A percentile compares a stretch with the other conserved stretches of the same genome.
These are phyloP conservation scores for Apodospora peruviana DNA, from an alignment of 495 filamentous ascomycete species.

Conservation along the genomic window DNA sequence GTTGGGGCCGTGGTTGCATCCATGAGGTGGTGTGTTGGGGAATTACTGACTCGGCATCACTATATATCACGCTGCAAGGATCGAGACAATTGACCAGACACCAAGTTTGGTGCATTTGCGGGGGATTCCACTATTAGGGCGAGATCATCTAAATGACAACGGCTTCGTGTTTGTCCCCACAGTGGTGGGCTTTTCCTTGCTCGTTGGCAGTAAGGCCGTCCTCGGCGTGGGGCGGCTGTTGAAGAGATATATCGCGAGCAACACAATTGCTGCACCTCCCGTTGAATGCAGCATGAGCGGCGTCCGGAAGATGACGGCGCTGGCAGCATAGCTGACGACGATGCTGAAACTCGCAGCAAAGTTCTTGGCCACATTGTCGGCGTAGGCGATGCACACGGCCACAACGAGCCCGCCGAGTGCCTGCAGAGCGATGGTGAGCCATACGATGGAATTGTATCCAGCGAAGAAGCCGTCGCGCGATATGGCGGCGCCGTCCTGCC, in stretches of 20 bases:
- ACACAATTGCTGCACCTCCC: constrained; percentile 12
- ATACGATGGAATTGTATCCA: constrained; percentile 67
- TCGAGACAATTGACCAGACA: no score
- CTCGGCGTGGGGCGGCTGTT: constrained; percentile 4
- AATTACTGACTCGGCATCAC: no score
- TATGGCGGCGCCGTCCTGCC: constrained; percentile 63
- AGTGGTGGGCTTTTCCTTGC: no score
- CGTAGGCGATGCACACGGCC: constrained; percentile 58
- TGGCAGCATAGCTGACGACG: constrained; percentile 30
- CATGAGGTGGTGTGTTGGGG: no score
- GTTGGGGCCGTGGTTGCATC: no score
- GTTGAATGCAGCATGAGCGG: constrained; percentile 16
- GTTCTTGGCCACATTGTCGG: constrained; percentile 59
- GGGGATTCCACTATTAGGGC: no score
- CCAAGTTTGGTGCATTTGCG: no score
- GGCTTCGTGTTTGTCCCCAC: no score
- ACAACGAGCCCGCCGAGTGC: constrained; percentile 62
- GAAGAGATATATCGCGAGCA: constrained; percentile 18
- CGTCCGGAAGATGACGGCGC: constrained; percentile 13
- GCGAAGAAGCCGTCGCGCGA: constrained; percentile 62
- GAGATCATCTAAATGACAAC: no score
- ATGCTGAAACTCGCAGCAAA: constrained; percentile 64
- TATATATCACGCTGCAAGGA: no score
- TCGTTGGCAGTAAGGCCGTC: constrained; percentile 10
- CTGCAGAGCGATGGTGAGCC: constrained; percentile 58